A percentile compares a stretch with the other conserved stretches of the same genome.
phyloP scores from a whole-genome alignment of 2,329 filamentous ascomycete genomes.

The Calonectria pauciramosa region DNA sequence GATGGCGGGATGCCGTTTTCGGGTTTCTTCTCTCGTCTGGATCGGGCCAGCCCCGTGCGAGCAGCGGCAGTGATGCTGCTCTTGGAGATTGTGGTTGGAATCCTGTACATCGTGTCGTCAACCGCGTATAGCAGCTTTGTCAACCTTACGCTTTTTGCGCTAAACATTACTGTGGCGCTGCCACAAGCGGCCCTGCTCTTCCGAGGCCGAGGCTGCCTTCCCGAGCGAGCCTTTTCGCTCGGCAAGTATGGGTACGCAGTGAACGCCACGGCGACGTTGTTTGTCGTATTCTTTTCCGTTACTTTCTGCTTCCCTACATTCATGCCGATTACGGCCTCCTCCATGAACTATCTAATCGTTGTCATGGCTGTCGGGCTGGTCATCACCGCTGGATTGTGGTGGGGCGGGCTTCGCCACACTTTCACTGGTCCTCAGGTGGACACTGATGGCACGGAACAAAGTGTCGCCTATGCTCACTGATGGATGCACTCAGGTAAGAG shows the following conservation, averaged over 20 bases:
- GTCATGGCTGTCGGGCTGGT: slow-evolving; percentile 41
- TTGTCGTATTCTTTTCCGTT: slow-evolving; percentile 40
- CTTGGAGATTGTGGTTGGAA: slow-evolving; percentile 43
- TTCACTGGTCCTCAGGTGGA: slow-evolving; percentile 38
- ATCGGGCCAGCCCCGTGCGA: slow-evolving; percentile 40
- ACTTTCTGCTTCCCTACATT: slow-evolving; percentile 42
- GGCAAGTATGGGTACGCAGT: slow-evolving; percentile 40
- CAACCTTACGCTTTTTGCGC: slow-evolving; percentile 40
- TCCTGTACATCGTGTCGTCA: slow-evolving; percentile 41
- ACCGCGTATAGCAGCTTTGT: slow-evolving; percentile 45
- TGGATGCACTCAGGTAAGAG: neutral
- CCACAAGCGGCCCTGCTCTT: slow-evolving; percentile 42
- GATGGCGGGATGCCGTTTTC: slow-evolving; percentile 44
- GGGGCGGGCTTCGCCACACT: slow-evolving; percentile 33
- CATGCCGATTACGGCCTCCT: slow-evolving; percentile 33
- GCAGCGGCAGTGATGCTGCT: slow-evolving; percentile 44
- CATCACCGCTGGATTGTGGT: slow-evolving; percentile 36
- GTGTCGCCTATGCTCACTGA: neutral
- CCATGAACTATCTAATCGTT: slow-evolving; percentile 45
- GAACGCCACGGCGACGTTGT: slow-evolving; percentile 38
- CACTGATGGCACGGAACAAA: slow-evolving; percentile 19
- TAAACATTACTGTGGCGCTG: slow-evolving; percentile 43
- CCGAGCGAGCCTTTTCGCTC: slow-evolving; percentile 42
- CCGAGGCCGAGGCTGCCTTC: slow-evolving; percentile 39
- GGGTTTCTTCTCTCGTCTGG: slow-evolving; percentile 35